These are phyloP conservation scores for Penicillium angulare DNA, from an alignment of 495 filamentous ascomycete species.

Conservation along the genomic window DNA sequence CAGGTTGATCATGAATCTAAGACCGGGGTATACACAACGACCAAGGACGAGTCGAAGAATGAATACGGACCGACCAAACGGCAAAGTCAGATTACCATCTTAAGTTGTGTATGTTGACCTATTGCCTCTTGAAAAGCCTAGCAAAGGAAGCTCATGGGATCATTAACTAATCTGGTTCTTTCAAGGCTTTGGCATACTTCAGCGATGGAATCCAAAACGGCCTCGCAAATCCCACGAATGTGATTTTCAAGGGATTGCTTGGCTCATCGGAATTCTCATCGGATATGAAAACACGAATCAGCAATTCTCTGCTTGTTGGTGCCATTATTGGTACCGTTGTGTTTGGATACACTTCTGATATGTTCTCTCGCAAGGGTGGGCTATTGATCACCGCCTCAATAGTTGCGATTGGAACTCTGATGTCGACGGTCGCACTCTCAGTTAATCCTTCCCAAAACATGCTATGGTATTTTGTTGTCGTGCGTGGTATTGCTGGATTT, in stretches of 20 bases:
- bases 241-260: constrained; percentile 36
- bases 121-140: neutral
- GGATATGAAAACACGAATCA: constrained; percentile 36
- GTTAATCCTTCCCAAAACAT: constrained; percentile 31
- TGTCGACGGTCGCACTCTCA: constrained; percentile 33
- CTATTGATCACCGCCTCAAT: constrained; percentile 34
- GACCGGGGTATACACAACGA: neutral
- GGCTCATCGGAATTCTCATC: constrained; percentile 25
- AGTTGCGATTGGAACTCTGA: constrained; percentile 33
- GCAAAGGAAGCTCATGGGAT: too few relatives aligned
- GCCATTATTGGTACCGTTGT: constrained; percentile 36
- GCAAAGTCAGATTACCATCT: constrained; percentile 27
- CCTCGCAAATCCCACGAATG: constrained; percentile 37
- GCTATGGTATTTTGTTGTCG: constrained; percentile 37
- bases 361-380: constrained; percentile 29
- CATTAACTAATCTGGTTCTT: constrained; percentile 2
- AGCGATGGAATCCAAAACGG: constrained; percentile 36
- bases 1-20: too few relatives aligned
- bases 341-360: constrained; percentile 33
- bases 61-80: constrained; percentile 17
- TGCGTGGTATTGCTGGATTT: constrained; percentile 33
- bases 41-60: neutral
- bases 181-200: constrained; percentile 38
- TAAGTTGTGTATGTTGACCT: constrained; percentile 23
- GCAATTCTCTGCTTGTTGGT: constrained; percentile 32